A percentile compares a stretch with the other conserved stretches of the same genome.
These are phyloP conservation scores for Trichomonas tenax DNA, from an alignment of 208 protist genomes.

Conservation along the genomic window DNA sequence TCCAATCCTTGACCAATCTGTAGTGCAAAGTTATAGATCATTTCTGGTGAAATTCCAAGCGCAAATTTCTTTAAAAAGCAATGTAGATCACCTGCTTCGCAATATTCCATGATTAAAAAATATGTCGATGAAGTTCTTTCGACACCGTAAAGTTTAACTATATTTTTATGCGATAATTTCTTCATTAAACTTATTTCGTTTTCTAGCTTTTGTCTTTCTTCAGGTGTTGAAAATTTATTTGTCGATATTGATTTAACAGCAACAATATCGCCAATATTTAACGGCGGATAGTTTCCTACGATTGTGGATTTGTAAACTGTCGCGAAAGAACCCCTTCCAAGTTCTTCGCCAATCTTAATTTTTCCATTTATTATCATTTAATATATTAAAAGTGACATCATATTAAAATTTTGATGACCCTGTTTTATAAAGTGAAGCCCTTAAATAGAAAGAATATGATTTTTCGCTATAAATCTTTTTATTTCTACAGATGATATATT, in stretches of 20 bases:
- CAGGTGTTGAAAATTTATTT: not conserved
- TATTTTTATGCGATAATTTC: constrained; percentile 37
- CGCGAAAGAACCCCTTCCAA: not conserved
- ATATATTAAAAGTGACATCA: no score
- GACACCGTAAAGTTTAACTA: constrained; percentile 38
- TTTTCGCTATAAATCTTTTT: no score
- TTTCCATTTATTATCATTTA: not conserved
- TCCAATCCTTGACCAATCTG: not conserved
- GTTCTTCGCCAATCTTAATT: not conserved
- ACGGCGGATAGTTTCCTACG: not conserved
- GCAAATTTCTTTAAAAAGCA: not conserved
- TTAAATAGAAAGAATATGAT: no score
- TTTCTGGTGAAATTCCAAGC: not conserved
- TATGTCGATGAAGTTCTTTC: constrained; percentile 23
- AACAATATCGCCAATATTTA: not conserved
- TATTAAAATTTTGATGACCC: no score
- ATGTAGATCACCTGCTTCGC: not conserved
- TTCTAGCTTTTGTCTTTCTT: constrained; percentile 28
- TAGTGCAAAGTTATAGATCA: not conserved
- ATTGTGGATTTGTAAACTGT: not conserved
- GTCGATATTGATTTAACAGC: constrained; percentile 16
- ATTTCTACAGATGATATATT: no score
- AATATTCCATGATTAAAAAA: constrained; percentile 27
- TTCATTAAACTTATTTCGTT: constrained; percentile 34
- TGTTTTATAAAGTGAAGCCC: no score